Conservation (phyloP, 768 basidiomycete species). For the Podaxis sp. region DNA sequence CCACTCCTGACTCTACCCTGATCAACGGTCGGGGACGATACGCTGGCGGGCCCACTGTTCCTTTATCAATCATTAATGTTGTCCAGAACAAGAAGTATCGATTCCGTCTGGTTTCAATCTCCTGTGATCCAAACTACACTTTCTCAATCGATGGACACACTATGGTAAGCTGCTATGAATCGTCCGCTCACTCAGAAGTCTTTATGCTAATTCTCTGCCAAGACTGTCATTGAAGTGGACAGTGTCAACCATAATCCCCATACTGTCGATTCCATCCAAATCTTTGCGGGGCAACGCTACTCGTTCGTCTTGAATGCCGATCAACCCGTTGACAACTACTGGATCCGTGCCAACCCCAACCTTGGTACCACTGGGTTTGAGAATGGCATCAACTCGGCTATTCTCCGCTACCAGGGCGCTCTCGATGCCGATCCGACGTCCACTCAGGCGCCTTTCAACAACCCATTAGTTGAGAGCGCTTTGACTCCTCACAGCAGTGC, state of each 20-base stretch:
- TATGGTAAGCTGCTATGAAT: conserved; percentile 10
- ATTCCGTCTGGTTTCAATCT: conserved; percentile 50
- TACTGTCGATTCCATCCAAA: conserved; percentile 38
- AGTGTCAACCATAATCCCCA: conserved; percentile 33
- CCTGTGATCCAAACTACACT: conserved; percentile 45
- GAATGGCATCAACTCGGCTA: conserved; percentile 40
- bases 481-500: neutral
- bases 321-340: conserved; percentile 44
- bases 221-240: conserved; percentile 43
- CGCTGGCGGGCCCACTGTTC: conserved; percentile 35
- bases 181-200: no score
- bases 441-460: conserved; percentile 6
- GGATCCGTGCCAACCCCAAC: conserved; percentile 32
- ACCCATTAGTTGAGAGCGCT: conserved; percentile 13
- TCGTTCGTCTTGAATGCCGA: conserved; percentile 39
- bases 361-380: conserved; percentile 24
- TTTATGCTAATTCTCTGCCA: no score
- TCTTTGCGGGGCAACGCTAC: conserved; percentile 41
- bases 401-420: conserved; percentile 44
- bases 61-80: conserved; percentile 48
- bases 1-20: conserved; percentile 38
- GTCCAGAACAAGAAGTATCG: conserved; percentile 43
- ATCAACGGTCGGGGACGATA: conserved; percentile 56
- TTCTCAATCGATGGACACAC: conserved; percentile 47
- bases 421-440: conserved; percentile 26